A percentile compares a stretch with the other conserved stretches of the same genome.
Evolutionary conservation across 2,329 filamentous ascomycete species (phyloP).

Genomic region (Teratosphaeria gauchensis): DNA sequence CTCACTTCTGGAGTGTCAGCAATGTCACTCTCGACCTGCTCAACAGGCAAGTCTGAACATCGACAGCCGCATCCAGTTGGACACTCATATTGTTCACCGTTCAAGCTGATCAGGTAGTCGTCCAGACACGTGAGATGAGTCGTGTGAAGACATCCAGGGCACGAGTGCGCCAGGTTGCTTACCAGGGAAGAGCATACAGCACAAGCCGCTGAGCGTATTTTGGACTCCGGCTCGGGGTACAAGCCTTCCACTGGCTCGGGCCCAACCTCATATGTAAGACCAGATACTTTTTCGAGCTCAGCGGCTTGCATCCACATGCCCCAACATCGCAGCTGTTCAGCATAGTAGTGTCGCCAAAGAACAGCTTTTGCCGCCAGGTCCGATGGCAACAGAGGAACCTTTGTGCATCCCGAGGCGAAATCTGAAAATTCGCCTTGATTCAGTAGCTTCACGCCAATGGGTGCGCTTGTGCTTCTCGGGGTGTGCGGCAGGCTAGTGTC

Average conservation of each 20-base stretch:
- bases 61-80: conserved; percentile 23
- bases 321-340: conserved; percentile 51
- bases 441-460: conserved; percentile 43
- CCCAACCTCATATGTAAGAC: conserved; percentile 21
- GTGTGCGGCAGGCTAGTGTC: conserved; percentile 26
- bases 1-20: neutral
- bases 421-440: conserved; percentile 49
- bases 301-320: conserved; percentile 44
- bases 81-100: conserved; percentile 15
- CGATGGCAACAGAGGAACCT: conserved; percentile 41
- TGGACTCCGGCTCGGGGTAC: neutral
- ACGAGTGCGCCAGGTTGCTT: conserved; percentile 19
- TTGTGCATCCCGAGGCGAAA: conserved; percentile 32
- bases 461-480: conserved; percentile 21
- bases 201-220: conserved; percentile 12
- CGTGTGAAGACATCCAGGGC: conserved; percentile 20
- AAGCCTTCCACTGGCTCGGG: neutral
- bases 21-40: conserved; percentile 6
- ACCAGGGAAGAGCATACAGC: conserved; percentile 20
- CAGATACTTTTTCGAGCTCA: conserved; percentile 50
- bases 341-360: conserved; percentile 48
- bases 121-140: conserved; percentile 19
- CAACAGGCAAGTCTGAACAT: conserved; percentile 11
- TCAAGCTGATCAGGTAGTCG: conserved; percentile 6
- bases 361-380: conserved; percentile 35